These are phyloP conservation scores for Piedraia hortae DNA, from an alignment of 2,329 filamentous ascomycete species.

Conservation along the genomic window DNA sequence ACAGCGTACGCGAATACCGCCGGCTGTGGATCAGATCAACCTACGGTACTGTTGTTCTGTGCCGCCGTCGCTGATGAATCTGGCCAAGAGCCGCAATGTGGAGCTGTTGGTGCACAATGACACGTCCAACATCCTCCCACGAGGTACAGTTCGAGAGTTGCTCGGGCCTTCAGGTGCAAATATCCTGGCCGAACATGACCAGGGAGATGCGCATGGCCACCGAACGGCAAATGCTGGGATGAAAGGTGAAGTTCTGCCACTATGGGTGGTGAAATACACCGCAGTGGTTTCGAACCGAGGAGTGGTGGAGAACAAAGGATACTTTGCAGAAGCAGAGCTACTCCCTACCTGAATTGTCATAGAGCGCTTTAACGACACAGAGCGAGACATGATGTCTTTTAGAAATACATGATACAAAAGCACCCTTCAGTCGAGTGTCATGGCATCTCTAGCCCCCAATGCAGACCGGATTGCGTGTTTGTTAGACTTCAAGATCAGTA, in stretches of 20 bases:
- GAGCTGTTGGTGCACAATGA: constrained; percentile 85
- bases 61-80: constrained; percentile 55
- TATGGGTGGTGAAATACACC: constrained; percentile 95
- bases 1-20: constrained; percentile 38
- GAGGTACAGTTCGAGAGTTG: constrained; percentile 60
- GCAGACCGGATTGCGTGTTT: no score
- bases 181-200: constrained; percentile 32
- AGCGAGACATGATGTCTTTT: no score
- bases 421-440: no score
- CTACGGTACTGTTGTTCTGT: constrained; percentile 88
- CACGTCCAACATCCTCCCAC: constrained; percentile 69
- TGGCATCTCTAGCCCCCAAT: no score
- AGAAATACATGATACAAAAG: no score
- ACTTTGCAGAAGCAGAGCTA: no score
- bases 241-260: constrained; percentile 50
- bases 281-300: constrained; percentile 81
- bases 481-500: no score
- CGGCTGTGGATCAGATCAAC: constrained; percentile 85
- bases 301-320: constrained; percentile 95
- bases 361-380: no score
- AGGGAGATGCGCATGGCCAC: constrained; percentile 24
- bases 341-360: no score
- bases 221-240: constrained; percentile 29
- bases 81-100: constrained; percentile 60
- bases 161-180: constrained; percentile 54